These are phyloP conservation scores for Noccaea caerulescens DNA, from an alignment of 345 rosid genomes.

Conservation along the genomic window DNA sequence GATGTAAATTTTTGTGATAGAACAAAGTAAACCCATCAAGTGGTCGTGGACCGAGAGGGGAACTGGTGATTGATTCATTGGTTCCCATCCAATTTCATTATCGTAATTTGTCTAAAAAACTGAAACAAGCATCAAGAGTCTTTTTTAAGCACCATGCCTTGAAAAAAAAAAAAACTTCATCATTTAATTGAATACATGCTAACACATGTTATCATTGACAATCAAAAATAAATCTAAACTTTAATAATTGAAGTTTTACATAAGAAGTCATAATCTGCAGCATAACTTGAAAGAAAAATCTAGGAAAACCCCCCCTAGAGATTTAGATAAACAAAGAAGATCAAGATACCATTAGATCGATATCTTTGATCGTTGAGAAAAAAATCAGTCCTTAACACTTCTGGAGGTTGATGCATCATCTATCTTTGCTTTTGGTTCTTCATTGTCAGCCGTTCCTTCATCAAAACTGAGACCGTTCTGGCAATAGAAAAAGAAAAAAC, in stretches of 20 bases:
- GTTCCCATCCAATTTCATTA: too few relatives aligned
- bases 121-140: too few relatives aligned
- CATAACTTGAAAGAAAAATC: neutral
- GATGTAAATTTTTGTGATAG: too few relatives aligned
- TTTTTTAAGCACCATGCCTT: too few relatives aligned
- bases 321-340: slow-evolving; percentile 7
- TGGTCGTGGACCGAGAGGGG: too few relatives aligned
- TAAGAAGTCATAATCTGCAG: neutral
- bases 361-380: neutral
- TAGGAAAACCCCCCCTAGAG: neutral
- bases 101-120: too few relatives aligned
- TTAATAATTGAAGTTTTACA: neutral
- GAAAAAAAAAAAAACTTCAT: too few relatives aligned
- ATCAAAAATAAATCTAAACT: neutral
- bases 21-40: too few relatives aligned
- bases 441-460: slow-evolving; percentile 9
- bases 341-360: neutral
- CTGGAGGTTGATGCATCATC: neutral
- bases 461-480: slow-evolving; percentile 19
- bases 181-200: neutral
- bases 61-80: too few relatives aligned
- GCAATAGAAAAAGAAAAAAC: neutral
- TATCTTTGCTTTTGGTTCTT: neutral
- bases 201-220: neutral
- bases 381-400: neutral